Evolutionary conservation across 2,329 filamentous ascomycete genomes (phyloP), one percentile per base, ranked within the genome.

Genomic region (Alternaria sp.): DNA sequence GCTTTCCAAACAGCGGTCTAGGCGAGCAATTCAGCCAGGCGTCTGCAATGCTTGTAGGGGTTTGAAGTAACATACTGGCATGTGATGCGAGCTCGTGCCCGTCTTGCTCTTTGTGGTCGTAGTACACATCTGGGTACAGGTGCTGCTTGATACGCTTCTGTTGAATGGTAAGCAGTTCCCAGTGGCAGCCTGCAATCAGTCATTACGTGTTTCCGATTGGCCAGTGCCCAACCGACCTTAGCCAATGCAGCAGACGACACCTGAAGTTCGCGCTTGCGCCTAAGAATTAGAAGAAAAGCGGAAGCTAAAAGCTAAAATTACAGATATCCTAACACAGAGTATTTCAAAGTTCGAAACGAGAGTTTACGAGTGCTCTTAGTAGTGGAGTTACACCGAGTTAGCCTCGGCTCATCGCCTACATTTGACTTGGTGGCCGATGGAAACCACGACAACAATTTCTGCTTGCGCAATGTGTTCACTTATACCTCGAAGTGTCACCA

Each of bases 331-430:
- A 8, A 33, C 23, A 21, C 8, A 30, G 12, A 25, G n/a, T 18
- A 4, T n/a, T n/a, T 21, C 47, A 12, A 21, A 20, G 21, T n/a
- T 33, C 9, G 28, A 51, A 23, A 10, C 30, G 49, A 18, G 30
- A 23, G 28, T n/a, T 30, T 33, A 41, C 30, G 23, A 33, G 28
- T 37, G 28, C 28, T 33, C 49, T 51, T 15, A 51, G 21, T 30
- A 33, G 33, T 10, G 49, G 49, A 51, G 33, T 51, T 23, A 23
- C 49, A 53, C 30, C 49, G 49, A 53, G 14, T 53, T 60, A 59
- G 49, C 60, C 60, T 63, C 60, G 60, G 60, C 60, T 49, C 49
- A 63, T 30, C 60, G 15, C 33, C 60, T 43, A 23, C 56, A 60
- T 63, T 28, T 44, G 56, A 49, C 33, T 44, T 63, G 45, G 37